Evolutionary conservation across 495 filamentous ascomycete species (phyloP), one percentile per base, ranked within the genome.

Genomic region (Penicillium lividum): DNA sequence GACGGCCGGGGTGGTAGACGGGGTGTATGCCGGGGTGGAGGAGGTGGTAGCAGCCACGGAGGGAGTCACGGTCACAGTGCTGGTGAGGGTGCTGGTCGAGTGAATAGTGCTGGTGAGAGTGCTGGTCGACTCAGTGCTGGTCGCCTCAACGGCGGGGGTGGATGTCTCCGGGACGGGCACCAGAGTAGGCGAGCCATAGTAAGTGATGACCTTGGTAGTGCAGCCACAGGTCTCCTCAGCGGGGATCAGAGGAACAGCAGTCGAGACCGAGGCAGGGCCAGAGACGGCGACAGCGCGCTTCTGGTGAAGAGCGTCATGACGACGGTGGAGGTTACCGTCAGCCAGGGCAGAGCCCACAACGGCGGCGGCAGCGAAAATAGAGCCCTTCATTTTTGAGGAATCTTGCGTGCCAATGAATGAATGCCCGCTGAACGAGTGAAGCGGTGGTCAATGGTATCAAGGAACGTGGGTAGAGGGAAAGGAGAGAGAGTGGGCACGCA

Each of bases 361-460:
- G 58, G 86, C 82, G 64, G 87, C 86, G 58, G 86, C 85, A 64
- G 85, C 84, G 59, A 87, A 73, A 63, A 89, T 67, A 63, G 82
- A 75, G 62, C 77, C 84, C 87, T 88, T 91, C 88, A 90, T 91
- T 60, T 64, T 82, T 64, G 60, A 59, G 67, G 59, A 65, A 47
- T 64, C 16, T 60, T 62, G 51, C 47, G 51, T 47, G 42, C 53
- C 57, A 74, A 71, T 60, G 77, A 92, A 91, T 76, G 90, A 93
- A 79, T 88, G 89, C 88, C 91, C 90, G 91, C 91, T 93, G 80
- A 95, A 95, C 68, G 91, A 95, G 88, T 93, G 91, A 93, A 93
- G 91, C 91, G 89, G 91, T 92, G 72, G 82, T 86, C 73, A 79
- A 63, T 63, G 43, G 45, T 44, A 53, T 58, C 59, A 69, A 77